Evolutionary conservation across 1,284 basidiomycete genomes (phyloP), one percentile per base, ranked within the genome.

Genomic region (Ustilago xerochloae): DNA sequence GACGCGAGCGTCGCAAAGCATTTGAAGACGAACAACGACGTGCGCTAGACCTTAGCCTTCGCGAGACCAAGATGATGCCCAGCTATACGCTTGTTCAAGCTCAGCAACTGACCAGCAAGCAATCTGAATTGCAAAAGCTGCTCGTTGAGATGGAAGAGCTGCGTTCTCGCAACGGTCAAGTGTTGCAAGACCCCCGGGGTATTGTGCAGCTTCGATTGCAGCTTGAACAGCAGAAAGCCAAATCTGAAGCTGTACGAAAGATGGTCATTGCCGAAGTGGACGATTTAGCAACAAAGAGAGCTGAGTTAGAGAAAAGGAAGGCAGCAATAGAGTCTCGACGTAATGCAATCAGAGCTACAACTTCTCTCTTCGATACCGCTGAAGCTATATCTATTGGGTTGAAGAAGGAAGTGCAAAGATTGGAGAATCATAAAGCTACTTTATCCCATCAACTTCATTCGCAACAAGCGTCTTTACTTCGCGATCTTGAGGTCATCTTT

Each of bases 401-500:
- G 2, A 18, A 55, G 33, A 48, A 48, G 0, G 39, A 69, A n/a
- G 43, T 63, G n/a, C 30, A 50, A 2, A 35, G 24, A 35, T 52
- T 68, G 20, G 59, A 26, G 30, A 20, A 8, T 10, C 18, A 36
- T 6, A 58, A 50, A 36, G 52, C 48, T 15, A 26, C 60, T 3
- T 18, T 61, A 2, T 47, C 56, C 2, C 24, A 70, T 10, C 33
- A 45, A 8, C 38, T 78, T 5, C 66, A 78, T 45, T 20, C 39
- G 6, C 57, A 68, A 24, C 77, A 79, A 6, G 70, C 69, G 1
- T 58, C 58, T 9, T 57, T 84, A 33, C 58, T 83, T 4, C 75
- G 72, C 3, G 71, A 71, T 5, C 68, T 84, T 16, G 82, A 83
- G 38, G 47, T 57, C 12, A 80, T 84, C 60, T 84, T 77, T 38